Percentiles rank a stretch among this genome's conserved stretches.
These are phyloP conservation scores for Marasmius fiardii DNA, from an alignment of 1,284 basidiomycete genomes.

Conservation along the genomic window DNA sequence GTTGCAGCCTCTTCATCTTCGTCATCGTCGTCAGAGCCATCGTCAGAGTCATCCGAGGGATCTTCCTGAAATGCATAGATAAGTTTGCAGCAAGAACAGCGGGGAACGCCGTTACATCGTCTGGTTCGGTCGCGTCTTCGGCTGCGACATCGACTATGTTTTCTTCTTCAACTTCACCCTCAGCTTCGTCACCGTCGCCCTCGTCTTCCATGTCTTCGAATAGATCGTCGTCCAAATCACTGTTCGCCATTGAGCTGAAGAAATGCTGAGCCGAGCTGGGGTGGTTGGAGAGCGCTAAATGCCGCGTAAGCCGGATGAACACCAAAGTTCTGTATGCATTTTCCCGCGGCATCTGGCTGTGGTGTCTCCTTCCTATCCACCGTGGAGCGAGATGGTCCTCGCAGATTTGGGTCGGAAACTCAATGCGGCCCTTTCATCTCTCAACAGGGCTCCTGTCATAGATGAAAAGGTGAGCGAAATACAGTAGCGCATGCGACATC, in stretches of 20 bases:
- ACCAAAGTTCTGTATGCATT: slow-evolving; percentile 7
- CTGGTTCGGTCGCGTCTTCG: slow-evolving; percentile 61
- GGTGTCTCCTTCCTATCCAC: slow-evolving; percentile 21
- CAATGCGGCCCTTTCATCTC: slow-evolving; percentile 89
- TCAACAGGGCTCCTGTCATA: slow-evolving; percentile 81
- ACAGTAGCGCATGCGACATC: slow-evolving; percentile 5
- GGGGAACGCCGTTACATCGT: slow-evolving; percentile 33
- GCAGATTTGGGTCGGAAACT: slow-evolving; percentile 94
- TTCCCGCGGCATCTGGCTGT: not conserved
- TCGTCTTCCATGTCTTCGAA: slow-evolving; percentile 47
- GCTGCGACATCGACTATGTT: slow-evolving; percentile 45
- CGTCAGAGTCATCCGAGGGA: slow-evolving; percentile 51
- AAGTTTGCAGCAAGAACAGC: slow-evolving; percentile 7
- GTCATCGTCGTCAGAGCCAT: slow-evolving; percentile 54
- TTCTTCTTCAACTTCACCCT: slow-evolving; percentile 48
- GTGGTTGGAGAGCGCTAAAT: not conserved
- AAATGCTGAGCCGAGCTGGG: not conserved
- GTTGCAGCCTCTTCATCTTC: slow-evolving; percentile 35
- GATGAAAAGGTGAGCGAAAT: slow-evolving; percentile 75
- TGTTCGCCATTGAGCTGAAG: slow-evolving; percentile 40
- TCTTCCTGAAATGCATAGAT: slow-evolving; percentile 36
- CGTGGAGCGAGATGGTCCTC: slow-evolving; percentile 77
- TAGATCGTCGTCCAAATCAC: slow-evolving; percentile 65
- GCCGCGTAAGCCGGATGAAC: not conserved
- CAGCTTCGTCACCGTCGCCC: slow-evolving; percentile 40